phyloP scores from a whole-genome alignment of 768 basidiomycete genomes.

The Boletus sp. region DNA sequence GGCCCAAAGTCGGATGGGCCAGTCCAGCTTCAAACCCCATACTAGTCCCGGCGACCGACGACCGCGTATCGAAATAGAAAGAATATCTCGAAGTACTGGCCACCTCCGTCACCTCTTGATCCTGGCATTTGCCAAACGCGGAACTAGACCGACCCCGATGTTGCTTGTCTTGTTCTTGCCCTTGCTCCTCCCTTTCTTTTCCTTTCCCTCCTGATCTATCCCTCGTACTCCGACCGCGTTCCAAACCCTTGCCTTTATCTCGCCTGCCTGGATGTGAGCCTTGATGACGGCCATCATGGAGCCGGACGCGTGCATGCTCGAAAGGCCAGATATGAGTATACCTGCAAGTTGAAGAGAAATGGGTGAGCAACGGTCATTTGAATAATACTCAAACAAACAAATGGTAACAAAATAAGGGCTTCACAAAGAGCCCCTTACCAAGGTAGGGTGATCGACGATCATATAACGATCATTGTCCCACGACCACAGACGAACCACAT shows the following conservation, averaged over 20 bases:
- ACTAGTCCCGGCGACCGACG: neutral
- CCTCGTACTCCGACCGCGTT: conserved; percentile 13
- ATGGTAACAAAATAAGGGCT: neutral
- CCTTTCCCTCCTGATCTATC: conserved; percentile 7
- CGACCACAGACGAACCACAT: too few species aligned
- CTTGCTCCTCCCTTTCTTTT: conserved; percentile 1
- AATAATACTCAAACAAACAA: neutral
- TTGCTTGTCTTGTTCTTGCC: conserved; percentile 5
- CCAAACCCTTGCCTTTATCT: conserved; percentile 16
- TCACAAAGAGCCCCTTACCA: neutral
- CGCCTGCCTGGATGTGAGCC: conserved; percentile 28
- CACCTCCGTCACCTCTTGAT: neutral
- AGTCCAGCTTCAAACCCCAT: neutral
- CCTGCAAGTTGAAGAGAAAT: conserved; percentile 35
- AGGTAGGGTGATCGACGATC: conserved; percentile 5
- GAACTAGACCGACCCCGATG: conserved; percentile 24
- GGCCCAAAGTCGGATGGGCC: neutral
- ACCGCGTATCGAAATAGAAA: conserved; percentile 7
- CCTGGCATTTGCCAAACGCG: neutral
- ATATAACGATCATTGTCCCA: too few species aligned
- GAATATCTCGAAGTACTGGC: conserved; percentile 1
- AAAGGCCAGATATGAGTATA: conserved; percentile 98
- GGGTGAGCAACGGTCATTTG: conserved; percentile 3
- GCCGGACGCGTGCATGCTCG: conserved; percentile 86
- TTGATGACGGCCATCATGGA: conserved; percentile 41